These are phyloP conservation scores for Vitis rotundifolia DNA, from an alignment of 164 flowering plant genomes.

Conservation along the genomic window DNA sequence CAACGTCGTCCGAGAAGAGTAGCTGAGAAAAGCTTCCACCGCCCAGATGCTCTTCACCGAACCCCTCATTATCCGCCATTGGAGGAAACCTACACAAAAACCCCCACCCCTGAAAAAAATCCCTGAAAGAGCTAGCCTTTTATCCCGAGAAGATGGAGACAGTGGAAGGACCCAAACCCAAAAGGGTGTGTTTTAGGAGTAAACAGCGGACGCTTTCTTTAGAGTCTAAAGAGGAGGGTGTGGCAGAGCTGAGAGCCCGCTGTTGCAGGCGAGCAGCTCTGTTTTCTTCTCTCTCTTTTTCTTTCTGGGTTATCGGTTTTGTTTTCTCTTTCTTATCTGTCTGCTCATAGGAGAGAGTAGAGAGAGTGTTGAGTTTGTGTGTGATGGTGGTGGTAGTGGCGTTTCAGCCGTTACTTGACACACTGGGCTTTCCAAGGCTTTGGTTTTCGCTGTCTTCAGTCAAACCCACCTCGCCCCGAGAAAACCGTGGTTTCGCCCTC, in stretches of 20 bases:
- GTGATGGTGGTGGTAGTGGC: neutral
- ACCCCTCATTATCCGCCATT: slow-evolving; percentile 41
- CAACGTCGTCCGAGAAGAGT: slow-evolving; percentile 31
- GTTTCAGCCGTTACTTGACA: slow-evolving; percentile 16
- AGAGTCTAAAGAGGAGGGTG: too few relatives aligned
- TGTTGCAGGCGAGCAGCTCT: too few relatives aligned
- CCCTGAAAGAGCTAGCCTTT: neutral
- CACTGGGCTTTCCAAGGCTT: slow-evolving; percentile 21
- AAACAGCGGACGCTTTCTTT: slow-evolving; percentile 30
- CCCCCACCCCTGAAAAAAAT: neutral
- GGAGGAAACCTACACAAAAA: too few relatives aligned
- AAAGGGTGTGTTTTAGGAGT: slow-evolving; percentile 7
- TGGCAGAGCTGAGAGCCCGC: too few relatives aligned
- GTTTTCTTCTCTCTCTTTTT: too few relatives aligned
- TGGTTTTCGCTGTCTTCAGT: slow-evolving; percentile 42
- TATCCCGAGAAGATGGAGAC: neutral
- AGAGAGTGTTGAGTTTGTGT: neutral
- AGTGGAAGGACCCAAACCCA: neutral
- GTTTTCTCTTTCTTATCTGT: too few relatives aligned
- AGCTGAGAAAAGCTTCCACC: slow-evolving; percentile 44
- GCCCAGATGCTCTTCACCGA: slow-evolving; percentile 27
- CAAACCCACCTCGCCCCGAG: slow-evolving; percentile 53
- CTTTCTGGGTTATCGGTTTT: too few relatives aligned
- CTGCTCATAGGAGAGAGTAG: neutral
- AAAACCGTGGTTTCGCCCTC: slow-evolving; percentile 46